phyloP scores from a whole-genome alignment of 2,329 filamentous ascomycete genomes.

The Fusarium mundagurra region DNA sequence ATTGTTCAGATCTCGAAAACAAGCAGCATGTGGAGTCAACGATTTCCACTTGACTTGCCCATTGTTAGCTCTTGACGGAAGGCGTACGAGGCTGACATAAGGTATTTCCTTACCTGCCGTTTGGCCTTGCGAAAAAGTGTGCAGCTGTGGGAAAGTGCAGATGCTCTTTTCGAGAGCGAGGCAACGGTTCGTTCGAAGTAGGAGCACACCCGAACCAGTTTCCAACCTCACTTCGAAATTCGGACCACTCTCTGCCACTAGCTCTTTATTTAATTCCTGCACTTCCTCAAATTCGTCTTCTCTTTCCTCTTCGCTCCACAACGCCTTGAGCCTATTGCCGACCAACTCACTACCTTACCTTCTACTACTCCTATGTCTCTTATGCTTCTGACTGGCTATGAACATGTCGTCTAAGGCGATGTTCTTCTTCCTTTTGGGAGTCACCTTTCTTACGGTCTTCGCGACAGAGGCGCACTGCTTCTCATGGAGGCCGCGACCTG shows the following conservation, averaged over 20 bases:
- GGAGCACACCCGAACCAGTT: background rate
- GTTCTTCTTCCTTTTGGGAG: background rate
- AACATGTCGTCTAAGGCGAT: slow-evolving; percentile 5
- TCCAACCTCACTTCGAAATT: background rate
- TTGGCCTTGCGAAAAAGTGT: background rate
- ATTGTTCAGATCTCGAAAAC: background rate
- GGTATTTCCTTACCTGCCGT: background rate
- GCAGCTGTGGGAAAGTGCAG: background rate
- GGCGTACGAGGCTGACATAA: background rate
- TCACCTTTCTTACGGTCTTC: background rate
- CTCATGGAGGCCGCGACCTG: slow-evolving; percentile 15
- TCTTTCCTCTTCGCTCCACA: background rate
- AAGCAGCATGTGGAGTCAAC: background rate
- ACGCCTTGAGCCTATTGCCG: background rate
- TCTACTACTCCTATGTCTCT: background rate
- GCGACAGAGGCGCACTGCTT: slow-evolving; percentile 3
- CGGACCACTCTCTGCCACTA: background rate
- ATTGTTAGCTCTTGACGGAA: background rate
- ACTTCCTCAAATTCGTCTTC: no score
- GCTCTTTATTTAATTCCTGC: background rate
- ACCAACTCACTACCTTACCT: background rate
- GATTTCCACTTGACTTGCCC: background rate
- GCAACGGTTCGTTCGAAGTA: slow-evolving; percentile 1
- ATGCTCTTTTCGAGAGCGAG: background rate
- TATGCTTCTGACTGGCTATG: background rate